Conservation (phyloP, 2,329 filamentous ascomycete genomes). For the Scedosporium dehoogii region DNA sequence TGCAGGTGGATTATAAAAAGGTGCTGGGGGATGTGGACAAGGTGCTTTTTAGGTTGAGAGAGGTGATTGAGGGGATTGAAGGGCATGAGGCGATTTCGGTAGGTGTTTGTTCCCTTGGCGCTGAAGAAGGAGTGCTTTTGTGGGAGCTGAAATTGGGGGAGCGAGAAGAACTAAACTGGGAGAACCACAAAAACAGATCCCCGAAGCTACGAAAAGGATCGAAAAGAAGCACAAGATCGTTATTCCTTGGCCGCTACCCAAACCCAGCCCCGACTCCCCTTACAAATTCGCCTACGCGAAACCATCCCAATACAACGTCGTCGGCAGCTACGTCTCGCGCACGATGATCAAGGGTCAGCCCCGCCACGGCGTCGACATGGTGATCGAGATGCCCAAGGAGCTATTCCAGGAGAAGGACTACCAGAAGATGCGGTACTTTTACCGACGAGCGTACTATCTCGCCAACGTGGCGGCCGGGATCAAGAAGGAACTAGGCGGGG, state of each 20-base stretch:
- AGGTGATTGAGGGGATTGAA: conserved; percentile 38
- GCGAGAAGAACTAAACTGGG: background rate
- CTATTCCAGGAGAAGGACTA: conserved; percentile 94
- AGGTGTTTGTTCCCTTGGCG: conserved; percentile 16
- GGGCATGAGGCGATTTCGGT: conserved; percentile 41
- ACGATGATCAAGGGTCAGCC: conserved; percentile 59
- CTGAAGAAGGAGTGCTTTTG: background rate
- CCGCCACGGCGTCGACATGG: conserved; percentile 62
- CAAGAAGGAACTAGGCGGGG: conserved; percentile 41
- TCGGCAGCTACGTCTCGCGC: conserved; percentile 75
- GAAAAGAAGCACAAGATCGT: conserved; percentile 57
- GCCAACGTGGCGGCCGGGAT: conserved; percentile 69
- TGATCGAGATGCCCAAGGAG: conserved; percentile 70
- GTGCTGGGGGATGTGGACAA: conserved; percentile 37
- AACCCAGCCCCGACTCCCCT: conserved; percentile 62
- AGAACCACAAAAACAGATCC: conserved; percentile 37
- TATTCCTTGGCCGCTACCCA: conserved; percentile 81
- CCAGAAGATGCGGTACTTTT: conserved; percentile 84
- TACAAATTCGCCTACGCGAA: conserved; percentile 74
- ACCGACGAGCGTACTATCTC: conserved; percentile 86
- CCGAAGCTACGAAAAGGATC: conserved; percentile 56
- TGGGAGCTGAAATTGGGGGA: background rate
- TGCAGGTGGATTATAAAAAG: conserved; percentile 40
- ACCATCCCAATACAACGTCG: conserved; percentile 72
- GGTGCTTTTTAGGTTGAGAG: conserved; percentile 42